Base-by-base conservation (phyloP, 345 rosid species). In the Melaleuca quinquenervia region DNA sequence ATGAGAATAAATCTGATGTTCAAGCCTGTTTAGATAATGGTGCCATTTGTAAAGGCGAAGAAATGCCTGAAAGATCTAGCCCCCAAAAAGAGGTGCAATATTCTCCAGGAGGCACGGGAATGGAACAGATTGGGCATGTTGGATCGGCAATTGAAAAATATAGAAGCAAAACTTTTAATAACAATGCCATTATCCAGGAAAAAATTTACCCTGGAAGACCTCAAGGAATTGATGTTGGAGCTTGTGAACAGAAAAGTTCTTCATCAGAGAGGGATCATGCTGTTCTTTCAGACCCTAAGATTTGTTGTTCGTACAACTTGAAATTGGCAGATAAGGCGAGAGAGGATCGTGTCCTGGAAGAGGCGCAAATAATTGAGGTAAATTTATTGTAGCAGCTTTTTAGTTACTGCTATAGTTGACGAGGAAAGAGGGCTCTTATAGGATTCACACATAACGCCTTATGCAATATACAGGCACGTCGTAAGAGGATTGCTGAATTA, bases 361-460 rank as follows among this genome's bases (percentile, higher is more conserved):
- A 96, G 94, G 99, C 99, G 82, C 94, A 93, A 80, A 88, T 86
- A 87, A 94, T 98, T 89, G 95, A 95, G 99, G 99, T 98, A 86
- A 56, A 70, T 84, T 48, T 84, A 14, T 54, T 70, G 82, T 41
- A 32, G 56, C 27, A 49, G 56, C 82, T 50, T 27, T 27, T 53
- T 80, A 29, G 52, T 82, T 58, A 36, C 80, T 41, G 3, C 80
- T 70, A 20, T 70, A 70, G 80, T 36, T 18, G 80, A 70, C 11
- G 18, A 52, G 51, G 56, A 87, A 85, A 87, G 85, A 70, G 48
- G 76, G 80, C 48, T 18, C 80, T 70, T 70, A 36, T 70, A 70
- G 80, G 80, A 90, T 56, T 91, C 56, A 88, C 58, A 36, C 70
- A 86, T 82, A 85, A 29, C 86, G 51, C 83, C 75, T 86, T 87